Conservation (phyloP, 306 rosid species). For the Elaeagnus macrophylla region DNA sequence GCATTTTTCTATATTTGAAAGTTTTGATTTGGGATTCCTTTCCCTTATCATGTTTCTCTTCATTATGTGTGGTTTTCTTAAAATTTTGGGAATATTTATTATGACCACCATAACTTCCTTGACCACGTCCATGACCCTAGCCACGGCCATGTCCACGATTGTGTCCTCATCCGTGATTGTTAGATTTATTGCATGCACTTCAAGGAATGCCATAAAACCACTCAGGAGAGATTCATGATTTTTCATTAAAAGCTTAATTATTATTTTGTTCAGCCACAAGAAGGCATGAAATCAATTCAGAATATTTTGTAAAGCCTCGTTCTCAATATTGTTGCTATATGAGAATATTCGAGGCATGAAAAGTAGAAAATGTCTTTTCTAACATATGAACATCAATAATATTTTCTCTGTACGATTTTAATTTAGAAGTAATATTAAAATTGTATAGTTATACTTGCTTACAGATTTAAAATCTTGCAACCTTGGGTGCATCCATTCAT, state of each 20-base stretch:
- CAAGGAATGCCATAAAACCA: background rate
- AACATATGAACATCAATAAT: too few relatives aligned
- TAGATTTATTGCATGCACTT: background rate
- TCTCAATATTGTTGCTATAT: conserved; percentile 3
- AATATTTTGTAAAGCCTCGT: background rate
- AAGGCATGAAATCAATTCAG: background rate
- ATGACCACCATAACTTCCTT: background rate
- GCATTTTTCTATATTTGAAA: background rate
- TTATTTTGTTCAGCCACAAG: background rate
- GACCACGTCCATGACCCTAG: background rate
- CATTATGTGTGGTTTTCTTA: background rate
- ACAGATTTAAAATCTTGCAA: background rate
- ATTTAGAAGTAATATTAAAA: too few relatives aligned
- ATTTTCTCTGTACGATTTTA: too few relatives aligned
- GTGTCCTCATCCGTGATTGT: background rate
- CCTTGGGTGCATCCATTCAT: background rate
- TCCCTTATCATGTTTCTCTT: background rate
- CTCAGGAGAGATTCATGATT: background rate
- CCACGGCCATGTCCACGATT: background rate
- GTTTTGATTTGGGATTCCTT: too few relatives aligned
- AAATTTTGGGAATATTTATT: background rate
- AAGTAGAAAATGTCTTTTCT: too few relatives aligned
- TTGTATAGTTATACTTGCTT: background rate
- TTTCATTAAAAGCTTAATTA: conserved; percentile 4
- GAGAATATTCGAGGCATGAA: too few relatives aligned